phyloP scores from a whole-genome alignment of 2,329 filamentous ascomycete genomes.

The Exophiala alcalophila region DNA sequence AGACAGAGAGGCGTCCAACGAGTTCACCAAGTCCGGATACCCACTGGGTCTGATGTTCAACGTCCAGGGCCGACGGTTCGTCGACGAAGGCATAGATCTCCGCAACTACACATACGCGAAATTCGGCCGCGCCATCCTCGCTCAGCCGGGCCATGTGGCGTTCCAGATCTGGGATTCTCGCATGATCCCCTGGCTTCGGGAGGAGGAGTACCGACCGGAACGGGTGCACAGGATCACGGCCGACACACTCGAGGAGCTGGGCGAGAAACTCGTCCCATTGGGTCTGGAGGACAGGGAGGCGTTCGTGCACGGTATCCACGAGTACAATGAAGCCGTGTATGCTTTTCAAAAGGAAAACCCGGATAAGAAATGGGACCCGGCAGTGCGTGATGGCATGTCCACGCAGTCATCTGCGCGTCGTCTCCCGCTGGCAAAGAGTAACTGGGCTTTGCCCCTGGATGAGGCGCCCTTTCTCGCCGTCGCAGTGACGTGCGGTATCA shows the following conservation, averaged over 20 bases:
- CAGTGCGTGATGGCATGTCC: conserved; percentile 59
- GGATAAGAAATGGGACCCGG: conserved; percentile 54
- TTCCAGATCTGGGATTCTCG: conserved; percentile 65
- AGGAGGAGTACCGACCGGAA: conserved; percentile 62
- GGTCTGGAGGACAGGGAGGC: conserved; percentile 48
- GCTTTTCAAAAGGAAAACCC: conserved; percentile 48
- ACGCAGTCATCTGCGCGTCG: conserved; percentile 51
- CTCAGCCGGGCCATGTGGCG: conserved; percentile 56
- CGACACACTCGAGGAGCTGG: conserved; percentile 54
- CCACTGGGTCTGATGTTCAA: conserved; percentile 66
- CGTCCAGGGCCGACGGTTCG: conserved; percentile 56
- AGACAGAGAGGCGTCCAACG: conserved; percentile 59
- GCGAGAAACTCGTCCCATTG: conserved; percentile 45
- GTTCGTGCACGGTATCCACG: conserved; percentile 53
- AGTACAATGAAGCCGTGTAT: conserved; percentile 59
- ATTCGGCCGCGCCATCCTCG: conserved; percentile 61
- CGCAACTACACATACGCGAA: conserved; percentile 67
- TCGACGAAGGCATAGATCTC: conserved; percentile 64
- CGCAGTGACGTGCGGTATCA: conserved; percentile 63
- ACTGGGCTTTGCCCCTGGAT: conserved; percentile 62
- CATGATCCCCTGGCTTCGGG: conserved; percentile 52
- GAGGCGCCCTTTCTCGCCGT: conserved; percentile 61
- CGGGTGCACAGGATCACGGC: conserved; percentile 55
- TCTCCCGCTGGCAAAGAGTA: conserved; percentile 57
- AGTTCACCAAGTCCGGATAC: conserved; percentile 68